Evolutionary conservation across 2,329 filamentous ascomycete genomes (phyloP), one percentile per base, ranked within the genome.

Genomic region (Colletotrichum destructivum): DNA sequence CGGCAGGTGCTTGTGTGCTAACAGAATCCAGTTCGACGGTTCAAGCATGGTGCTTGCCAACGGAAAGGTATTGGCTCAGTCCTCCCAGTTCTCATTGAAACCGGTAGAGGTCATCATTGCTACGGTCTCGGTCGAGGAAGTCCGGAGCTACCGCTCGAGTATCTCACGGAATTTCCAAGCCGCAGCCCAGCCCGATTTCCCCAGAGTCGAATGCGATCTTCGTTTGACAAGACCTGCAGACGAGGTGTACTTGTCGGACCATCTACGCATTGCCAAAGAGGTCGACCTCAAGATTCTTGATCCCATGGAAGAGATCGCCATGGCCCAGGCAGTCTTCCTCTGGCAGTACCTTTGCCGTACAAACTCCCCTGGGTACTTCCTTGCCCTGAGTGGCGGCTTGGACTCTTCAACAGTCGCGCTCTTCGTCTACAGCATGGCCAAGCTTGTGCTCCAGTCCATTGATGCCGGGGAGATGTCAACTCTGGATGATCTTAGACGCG

Each of bases 121-220:
- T 4, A 92, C 90, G 0, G 84, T 93, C 6, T 90, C 93, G 75
- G 82, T 93, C 2, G 93, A 95, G 76, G 90, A 94, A 73, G 92
- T 96, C 5, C 84, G 91, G 44, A 83, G 86, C 2, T 90, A 85
- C 75, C 84, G 92, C 0, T 88, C 82, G n/a, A 82, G 84, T 0
- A 84, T 87, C 8, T 88, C 87, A 13, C 84, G 90, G 68, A 86
- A 88, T 12, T 77, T 89, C 42, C 91, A 93, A 77, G 87, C 89
- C 9, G 84, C 88, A 68, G 67, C 78, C 79, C 57, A 79, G 76
- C 51, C 80, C 79, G 49, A 60, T 40, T 60, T 60, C 23, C 57
- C 57, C 1, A 47, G 57, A 21, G 78, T 79, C 0, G 78, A 80
- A 9, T 75, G 76, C 5, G 78, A 81, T 44, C 71, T 78, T 42